phyloP scores from a whole-genome alignment of 768 basidiomycete species.

The Artomyces pyxidatus region DNA sequence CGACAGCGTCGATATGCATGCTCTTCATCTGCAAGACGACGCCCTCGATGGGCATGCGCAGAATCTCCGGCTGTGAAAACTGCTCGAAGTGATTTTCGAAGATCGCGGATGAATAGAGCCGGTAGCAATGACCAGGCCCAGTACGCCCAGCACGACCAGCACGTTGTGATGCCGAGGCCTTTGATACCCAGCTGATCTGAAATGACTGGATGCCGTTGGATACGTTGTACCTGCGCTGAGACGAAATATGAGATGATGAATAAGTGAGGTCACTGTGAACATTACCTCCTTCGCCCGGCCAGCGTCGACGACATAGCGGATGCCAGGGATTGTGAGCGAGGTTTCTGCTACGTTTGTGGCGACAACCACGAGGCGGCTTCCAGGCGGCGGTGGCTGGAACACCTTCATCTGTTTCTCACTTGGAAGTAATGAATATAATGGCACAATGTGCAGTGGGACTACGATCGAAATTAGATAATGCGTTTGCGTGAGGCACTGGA shows the following conservation, averaged over 20 bases:
- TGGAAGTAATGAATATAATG: slow-evolving; percentile 86
- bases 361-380: slow-evolving; percentile 82
- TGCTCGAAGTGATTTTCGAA: slow-evolving; percentile 88
- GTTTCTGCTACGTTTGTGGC: slow-evolving; percentile 97
- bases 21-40: slow-evolving; percentile 98
- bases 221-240: slow-evolving; percentile 75
- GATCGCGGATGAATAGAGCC: slow-evolving; percentile 91
- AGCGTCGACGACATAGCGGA: slow-evolving; percentile 96
- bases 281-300: slow-evolving; percentile 89
- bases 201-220: slow-evolving; percentile 84
- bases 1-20: slow-evolving; percentile 95
- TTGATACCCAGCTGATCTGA: slow-evolving; percentile 70
- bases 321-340: slow-evolving; percentile 92
- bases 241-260: slow-evolving; percentile 1
- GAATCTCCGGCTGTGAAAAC: slow-evolving; percentile 86
- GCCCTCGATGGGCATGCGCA: slow-evolving; percentile 93
- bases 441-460: slow-evolving; percentile 94
- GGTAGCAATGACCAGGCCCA: slow-evolving; percentile 96
- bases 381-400: slow-evolving; percentile 76
- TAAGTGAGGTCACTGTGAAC: not conserved
- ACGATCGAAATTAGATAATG: not conserved
- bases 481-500: not conserved
- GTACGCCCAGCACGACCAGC: slow-evolving; percentile 96
- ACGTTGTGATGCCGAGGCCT: slow-evolving; percentile 45
- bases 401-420: slow-evolving; percentile 95